Percentiles rank a stretch among this genome's conserved stretches.
Conservation (phyloP, 2,329 filamentous ascomycete species). For the Laburnicola sp. region DNA sequence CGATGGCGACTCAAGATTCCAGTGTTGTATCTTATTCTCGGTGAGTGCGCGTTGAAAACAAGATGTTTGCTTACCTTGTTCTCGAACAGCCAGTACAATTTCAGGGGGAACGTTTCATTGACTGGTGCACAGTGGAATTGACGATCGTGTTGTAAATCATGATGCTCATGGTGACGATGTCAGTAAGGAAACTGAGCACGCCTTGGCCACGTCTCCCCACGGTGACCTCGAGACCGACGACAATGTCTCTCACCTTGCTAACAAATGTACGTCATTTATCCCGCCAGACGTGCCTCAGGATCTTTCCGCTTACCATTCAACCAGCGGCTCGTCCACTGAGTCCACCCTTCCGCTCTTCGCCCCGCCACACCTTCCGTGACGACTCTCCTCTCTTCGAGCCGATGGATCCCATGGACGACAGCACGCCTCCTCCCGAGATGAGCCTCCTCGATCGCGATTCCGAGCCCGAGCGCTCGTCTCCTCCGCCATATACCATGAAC, state of each 20-base stretch:
- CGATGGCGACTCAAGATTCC: background rate
- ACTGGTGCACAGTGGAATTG: background rate
- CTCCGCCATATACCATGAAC: background rate
- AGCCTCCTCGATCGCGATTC: background rate
- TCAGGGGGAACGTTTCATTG: too few relatives aligned
- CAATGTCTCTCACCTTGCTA: background rate
- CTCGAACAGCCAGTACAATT: too few relatives aligned
- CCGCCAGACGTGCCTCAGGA: background rate
- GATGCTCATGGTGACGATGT: background rate
- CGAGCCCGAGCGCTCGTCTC: background rate
- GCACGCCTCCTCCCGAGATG: background rate
- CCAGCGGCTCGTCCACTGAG: background rate
- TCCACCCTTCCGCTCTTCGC: background rate
- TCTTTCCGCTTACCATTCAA: background rate
- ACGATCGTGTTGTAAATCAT: background rate
- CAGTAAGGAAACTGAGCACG: background rate
- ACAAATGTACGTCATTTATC: background rate
- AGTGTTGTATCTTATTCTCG: background rate
- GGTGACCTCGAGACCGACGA: background rate
- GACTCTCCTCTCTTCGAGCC: conserved; percentile 17
- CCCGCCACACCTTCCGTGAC: background rate
- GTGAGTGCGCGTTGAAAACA: background rate
- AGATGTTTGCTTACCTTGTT: too few relatives aligned
- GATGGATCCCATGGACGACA: conserved; percentile 1
- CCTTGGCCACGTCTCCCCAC: background rate